These are phyloP conservation scores for Blastocystis sp. DNA, from an alignment of 352 stramenopile species.

Conservation along the genomic window DNA sequence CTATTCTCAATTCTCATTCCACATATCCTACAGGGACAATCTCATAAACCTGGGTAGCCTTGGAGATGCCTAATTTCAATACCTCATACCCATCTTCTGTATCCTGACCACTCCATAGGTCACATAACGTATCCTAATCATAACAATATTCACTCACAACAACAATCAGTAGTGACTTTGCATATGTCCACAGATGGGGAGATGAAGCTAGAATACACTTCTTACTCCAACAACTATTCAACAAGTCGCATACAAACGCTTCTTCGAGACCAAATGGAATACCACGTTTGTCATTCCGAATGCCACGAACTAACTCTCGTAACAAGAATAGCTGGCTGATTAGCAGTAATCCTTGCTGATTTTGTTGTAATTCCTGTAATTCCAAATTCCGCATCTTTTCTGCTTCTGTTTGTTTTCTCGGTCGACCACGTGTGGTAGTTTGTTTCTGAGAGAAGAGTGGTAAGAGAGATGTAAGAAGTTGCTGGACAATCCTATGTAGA, in stretches of 20 bases:
- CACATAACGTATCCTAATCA: neutral
- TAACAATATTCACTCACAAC: neutral
- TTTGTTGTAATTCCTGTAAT: too few species aligned
- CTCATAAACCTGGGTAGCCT: neutral
- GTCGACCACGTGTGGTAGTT: too few species aligned
- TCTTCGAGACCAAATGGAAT: too few species aligned
- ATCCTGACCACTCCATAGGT: neutral
- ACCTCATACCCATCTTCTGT: neutral
- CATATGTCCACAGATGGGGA: neutral
- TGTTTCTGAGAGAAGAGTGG: too few species aligned
- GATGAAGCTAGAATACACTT: neutral
- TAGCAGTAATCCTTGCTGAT: too few species aligned
- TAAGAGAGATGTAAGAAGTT: too few species aligned
- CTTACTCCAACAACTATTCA: neutral
- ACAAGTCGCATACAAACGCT: neutral
- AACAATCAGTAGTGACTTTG: neutral
- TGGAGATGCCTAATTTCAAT: neutral
- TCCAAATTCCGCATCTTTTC: too few species aligned
- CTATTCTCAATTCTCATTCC: neutral
- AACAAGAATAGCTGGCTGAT: too few species aligned
- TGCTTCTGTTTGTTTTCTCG: too few species aligned
- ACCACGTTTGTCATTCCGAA: too few species aligned
- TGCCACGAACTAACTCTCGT: too few species aligned
- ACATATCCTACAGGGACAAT: neutral
- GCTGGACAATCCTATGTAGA: neutral